Percentiles rank a stretch among this genome's conserved stretches.
phyloP scores from a whole-genome alignment of 371 early-diverging fungal genomes.

The Actinomortierella wolfii region DNA sequence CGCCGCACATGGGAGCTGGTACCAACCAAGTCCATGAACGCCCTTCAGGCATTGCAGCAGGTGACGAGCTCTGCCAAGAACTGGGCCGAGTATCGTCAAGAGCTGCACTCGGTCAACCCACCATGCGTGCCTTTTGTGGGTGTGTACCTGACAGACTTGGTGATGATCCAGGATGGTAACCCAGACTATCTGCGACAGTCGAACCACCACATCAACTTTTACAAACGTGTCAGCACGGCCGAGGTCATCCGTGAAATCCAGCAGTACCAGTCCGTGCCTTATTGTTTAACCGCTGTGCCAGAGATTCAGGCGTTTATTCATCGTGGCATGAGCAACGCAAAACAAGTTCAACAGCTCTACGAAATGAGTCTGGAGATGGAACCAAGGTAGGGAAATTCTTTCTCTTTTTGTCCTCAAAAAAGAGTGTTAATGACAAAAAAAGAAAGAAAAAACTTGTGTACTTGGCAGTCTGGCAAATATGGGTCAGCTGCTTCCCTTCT shows the following conservation, averaged over 20 bases:
- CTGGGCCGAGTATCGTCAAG: slow-evolving; percentile 85
- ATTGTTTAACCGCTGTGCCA: slow-evolving; percentile 72
- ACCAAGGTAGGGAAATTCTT: slow-evolving; percentile 54
- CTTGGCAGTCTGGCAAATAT: no score
- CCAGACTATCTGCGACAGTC: slow-evolving; percentile 70
- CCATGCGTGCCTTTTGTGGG: slow-evolving; percentile 94
- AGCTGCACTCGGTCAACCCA: slow-evolving; percentile 84
- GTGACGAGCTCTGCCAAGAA: slow-evolving; percentile 84
- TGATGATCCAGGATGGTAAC: slow-evolving; percentile 94
- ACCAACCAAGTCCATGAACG: slow-evolving; percentile 61
- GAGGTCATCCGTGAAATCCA: slow-evolving; percentile 92
- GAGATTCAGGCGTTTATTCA: slow-evolving; percentile 82
- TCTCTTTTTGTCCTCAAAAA: not conserved
- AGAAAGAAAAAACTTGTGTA: not conserved
- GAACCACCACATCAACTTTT: slow-evolving; percentile 81
- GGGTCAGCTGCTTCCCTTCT: not conserved
- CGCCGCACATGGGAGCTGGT: slow-evolving; percentile 85
- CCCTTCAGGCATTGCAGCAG: slow-evolving; percentile 51
- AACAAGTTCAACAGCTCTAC: slow-evolving; percentile 70
- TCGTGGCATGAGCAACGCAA: slow-evolving; percentile 58
- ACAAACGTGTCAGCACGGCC: slow-evolving; percentile 86
- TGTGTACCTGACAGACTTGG: slow-evolving; percentile 88
- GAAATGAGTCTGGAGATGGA: slow-evolving; percentile 71
- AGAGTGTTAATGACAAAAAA: not conserved
- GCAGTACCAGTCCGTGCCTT: slow-evolving; percentile 90